These are phyloP conservation scores for Xanthoconium separans DNA, from an alignment of 1,284 basidiomycete genomes.

Conservation along the genomic window DNA sequence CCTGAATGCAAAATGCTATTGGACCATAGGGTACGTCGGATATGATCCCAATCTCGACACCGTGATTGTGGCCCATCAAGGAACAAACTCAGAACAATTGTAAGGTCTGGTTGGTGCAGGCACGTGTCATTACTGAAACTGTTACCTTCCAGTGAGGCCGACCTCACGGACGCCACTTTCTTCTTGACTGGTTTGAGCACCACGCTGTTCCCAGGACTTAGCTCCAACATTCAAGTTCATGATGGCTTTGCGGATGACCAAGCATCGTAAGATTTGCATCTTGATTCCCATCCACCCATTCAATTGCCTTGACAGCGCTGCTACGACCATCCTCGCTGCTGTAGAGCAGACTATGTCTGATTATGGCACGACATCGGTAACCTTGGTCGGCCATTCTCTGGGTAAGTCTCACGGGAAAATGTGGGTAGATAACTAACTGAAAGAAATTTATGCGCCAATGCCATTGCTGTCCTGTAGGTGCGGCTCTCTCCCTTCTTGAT, in stretches of 20 bases:
- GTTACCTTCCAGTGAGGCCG: constrained; percentile 37
- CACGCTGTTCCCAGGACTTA: constrained; percentile 59
- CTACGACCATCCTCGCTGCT: constrained; percentile 46
- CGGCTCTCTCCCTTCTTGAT: constrained; percentile 54
- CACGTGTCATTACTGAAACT: background rate
- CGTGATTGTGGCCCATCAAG: constrained; percentile 39
- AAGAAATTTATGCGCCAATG: background rate
- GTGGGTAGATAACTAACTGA: background rate
- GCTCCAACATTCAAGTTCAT: constrained; percentile 51
- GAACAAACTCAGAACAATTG: constrained; percentile 36
- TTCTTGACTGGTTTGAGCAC: constrained; percentile 39
- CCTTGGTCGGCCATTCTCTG: constrained; percentile 57
- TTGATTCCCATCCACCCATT: background rate
- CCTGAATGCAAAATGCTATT: background rate
- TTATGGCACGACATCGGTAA: constrained; percentile 44
- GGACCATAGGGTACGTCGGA: constrained; percentile 38
- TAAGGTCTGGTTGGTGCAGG: constrained; percentile 10
- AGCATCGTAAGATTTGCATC: constrained; percentile 38
- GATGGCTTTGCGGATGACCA: constrained; percentile 57
- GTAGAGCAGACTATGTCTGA: constrained; percentile 43
- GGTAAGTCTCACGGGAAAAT: constrained; percentile 32
- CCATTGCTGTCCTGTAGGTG: constrained; percentile 29
- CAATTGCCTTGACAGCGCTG: constrained; percentile 40
- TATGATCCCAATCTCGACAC: constrained; percentile 35
- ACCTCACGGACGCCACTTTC: constrained; percentile 56